Base-by-base conservation (phyloP, 2,329 filamentous ascomycete species). In the Ambrosiella xylebori region DNA sequence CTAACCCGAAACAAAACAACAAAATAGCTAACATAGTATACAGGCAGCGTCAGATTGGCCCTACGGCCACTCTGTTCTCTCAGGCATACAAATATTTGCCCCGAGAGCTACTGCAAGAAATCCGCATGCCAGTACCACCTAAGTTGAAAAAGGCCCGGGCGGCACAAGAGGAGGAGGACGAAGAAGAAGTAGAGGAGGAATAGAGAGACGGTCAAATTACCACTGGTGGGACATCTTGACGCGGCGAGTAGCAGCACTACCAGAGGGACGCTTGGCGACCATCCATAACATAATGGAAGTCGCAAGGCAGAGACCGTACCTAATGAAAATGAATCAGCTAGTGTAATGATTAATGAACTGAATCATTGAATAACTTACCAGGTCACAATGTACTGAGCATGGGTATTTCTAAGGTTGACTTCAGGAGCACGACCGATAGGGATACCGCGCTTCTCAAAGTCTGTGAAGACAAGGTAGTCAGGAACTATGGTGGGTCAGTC, bases 321-420 rank as follows among this genome's bases (percentile, higher is more conserved):
- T 95, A 64, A 45, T 58, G 15, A 45, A 49, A 38, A 27, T 37
- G 15, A n/a, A 35, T 51, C 41, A 59, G 11, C 12, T 39, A 15
- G 7, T 44, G 27, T 57, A 57, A 51, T 57, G 44, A 17, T 49
- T 57, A 54, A 58, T 58, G 38, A 58, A 36, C 44, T 17, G 1
- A 5, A 53, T 54, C 15, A 51, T 39, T 45, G 44, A 15, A 36
- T 54, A 45, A 40, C 82, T 67, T 80, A 97, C 93, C 93, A 98
- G 64, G 93, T 98, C 70, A 96, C 93, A 64, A 98, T 98, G 71
- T 98, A 98, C 75, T 97, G 93, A 63, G 88, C 83, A 71, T 98
- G 93, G 71, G 95, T 97, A 69, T 98, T 98, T 68, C 88, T 81
- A 67, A 98, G 74, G 68, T 94, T 95, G 61, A 98, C 90, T 71